These are phyloP conservation scores for Suillus hirtellus DNA, from an alignment of 768 basidiomycete species.

Conservation along the genomic window DNA sequence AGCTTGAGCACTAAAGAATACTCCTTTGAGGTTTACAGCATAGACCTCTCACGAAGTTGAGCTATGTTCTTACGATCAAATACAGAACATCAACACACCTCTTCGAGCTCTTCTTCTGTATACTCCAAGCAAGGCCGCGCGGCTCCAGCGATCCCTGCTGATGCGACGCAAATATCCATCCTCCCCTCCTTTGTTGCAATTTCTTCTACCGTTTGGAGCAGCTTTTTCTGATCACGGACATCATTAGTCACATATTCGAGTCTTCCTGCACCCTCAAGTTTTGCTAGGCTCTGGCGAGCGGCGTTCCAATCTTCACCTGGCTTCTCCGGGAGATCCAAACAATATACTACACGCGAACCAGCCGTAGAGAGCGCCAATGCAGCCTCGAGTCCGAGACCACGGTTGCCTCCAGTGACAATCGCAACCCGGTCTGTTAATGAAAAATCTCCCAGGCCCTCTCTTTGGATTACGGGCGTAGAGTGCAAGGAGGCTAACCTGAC, in stretches of 20 bases:
- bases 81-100: slow-evolving; percentile 16
- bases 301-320: slow-evolving; percentile 44
- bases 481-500: background rate
- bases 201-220: slow-evolving; percentile 19
- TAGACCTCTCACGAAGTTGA: slow-evolving; percentile 41
- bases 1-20: slow-evolving; percentile 54
- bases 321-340: slow-evolving; percentile 18
- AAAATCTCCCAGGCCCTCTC: slow-evolving; percentile 37
- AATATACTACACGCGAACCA: slow-evolving; percentile 44
- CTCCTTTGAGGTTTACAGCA: slow-evolving; percentile 57
- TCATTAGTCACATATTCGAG: slow-evolving; percentile 26
- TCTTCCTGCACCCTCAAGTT: slow-evolving; percentile 32
- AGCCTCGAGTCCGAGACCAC: slow-evolving; percentile 35
- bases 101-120: slow-evolving; percentile 29
- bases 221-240: slow-evolving; percentile 25
- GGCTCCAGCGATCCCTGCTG: slow-evolving; percentile 24
- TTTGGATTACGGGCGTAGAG: background rate
- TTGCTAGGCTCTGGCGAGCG: slow-evolving; percentile 46
- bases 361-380: slow-evolving; percentile 29
- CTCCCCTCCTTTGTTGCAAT: slow-evolving; percentile 27
- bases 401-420: slow-evolving; percentile 29
- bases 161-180: slow-evolving; percentile 30
- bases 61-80: background rate
- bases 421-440: slow-evolving; percentile 27
- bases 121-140: slow-evolving; percentile 36